A percentile compares a stretch with the other conserved stretches of the same genome.
Conservation (phyloP, 2,329 filamentous ascomycete species). For the Clonostachys rhizophaga region DNA sequence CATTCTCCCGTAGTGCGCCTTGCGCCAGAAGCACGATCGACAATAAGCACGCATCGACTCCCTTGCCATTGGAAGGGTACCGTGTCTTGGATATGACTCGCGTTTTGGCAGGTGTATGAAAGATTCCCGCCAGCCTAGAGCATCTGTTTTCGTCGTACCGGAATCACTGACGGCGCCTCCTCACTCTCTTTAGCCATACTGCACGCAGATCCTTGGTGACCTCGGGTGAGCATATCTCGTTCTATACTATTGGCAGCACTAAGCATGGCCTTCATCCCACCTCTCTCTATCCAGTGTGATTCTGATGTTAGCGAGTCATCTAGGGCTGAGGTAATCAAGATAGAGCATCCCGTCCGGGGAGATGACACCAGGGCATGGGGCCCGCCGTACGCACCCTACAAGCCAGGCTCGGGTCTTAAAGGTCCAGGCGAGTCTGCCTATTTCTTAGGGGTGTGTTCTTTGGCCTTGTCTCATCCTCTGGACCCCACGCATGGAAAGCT, state of each 20-base stretch:
- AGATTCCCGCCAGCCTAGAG: constrained; percentile 10
- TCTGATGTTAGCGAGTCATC: neutral
- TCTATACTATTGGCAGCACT: too few species aligned
- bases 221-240: constrained; percentile 64
- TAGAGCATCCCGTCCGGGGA: constrained; percentile 86
- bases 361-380: constrained; percentile 98
- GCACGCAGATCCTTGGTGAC: constrained; percentile 93
- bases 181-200: constrained; percentile 68
- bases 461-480: neutral
- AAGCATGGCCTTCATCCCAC: too few species aligned
- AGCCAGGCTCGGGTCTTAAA: constrained; percentile 47
- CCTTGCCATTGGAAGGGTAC: constrained; percentile 73
- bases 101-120: constrained; percentile 85
- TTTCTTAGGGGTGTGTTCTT: constrained; percentile 70
- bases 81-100: constrained; percentile 94
- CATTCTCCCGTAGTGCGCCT: too few species aligned
- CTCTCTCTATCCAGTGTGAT: too few species aligned
- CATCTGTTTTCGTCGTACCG: neutral
- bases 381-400: constrained; percentile 84
- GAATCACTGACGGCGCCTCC: too few species aligned
- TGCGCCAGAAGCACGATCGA: too few species aligned
- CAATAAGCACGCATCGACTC: neutral
- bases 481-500: neutral
- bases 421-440: constrained; percentile 92
- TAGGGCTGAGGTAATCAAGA: constrained; percentile 93